Base-by-base conservation (phyloP, 2,329 filamentous ascomycete species). In the Monosporascus sp. region DNA sequence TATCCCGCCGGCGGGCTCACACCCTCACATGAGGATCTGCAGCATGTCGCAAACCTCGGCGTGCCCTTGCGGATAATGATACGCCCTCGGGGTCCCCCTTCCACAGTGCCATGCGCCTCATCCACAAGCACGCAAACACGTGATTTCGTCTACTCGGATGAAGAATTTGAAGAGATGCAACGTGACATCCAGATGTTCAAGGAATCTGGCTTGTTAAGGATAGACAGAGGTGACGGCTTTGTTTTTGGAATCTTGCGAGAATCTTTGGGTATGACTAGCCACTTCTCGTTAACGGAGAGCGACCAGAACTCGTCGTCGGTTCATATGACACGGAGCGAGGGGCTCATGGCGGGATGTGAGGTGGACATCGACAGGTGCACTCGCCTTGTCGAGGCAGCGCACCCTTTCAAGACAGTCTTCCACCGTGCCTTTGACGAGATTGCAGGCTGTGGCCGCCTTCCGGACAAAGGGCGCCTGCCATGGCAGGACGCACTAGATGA, bases 361-460 rank as follows among this genome's bases (percentile, higher is more conserved):
- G 58, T 82, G n/a, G 74, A 83, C 57, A 57, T 60, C 7, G 58
- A 63, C n/a, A 60, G 69, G 45, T 79, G 75, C 60, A 50, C 37
- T 2, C 57, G 59, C 50, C 72, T 84, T 4, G 67, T 80, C 1
- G 41, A 59, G 2, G 63, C 70, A 16, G 75, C 79, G 0, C 60
- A 56, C 7, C 77, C 75, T 2, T 72, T 73, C 35, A 65, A 64
- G 17, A 77, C 75, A 57, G 73, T 80, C n/a, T 78, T 84, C 56
- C 80, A 82, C 64, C 75, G 81, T 17, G 81, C 81, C 2, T 81
- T 81, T 54, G 81, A 84, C 60, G 68, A 72, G 19, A 66, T 81
- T 11, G 59, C 78, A 3, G 65, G 58, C 41, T 55, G 50, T 24
- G 54, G 52, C 16, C 59, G 55, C 1, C n/a, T 35, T 9, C 31